phyloP scores from a whole-genome alignment of 768 basidiomycete species.

The Paxillus rubicundulus region DNA sequence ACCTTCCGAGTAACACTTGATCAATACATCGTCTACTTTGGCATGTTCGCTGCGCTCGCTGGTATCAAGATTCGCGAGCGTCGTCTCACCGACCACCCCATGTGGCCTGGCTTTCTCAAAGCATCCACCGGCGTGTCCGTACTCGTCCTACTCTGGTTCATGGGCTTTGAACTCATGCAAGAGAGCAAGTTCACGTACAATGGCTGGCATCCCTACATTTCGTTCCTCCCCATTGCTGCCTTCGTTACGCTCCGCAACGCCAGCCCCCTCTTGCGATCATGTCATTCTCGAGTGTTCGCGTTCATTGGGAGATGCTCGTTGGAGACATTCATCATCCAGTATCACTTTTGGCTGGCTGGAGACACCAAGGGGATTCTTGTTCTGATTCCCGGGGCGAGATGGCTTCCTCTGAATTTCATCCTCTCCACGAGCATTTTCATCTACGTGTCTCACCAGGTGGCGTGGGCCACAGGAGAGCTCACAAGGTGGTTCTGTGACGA shows the following conservation, averaged over 20 bases:
- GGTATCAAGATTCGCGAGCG: constrained; percentile 74
- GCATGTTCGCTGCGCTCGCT: constrained; percentile 75
- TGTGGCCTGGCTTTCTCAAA: constrained; percentile 59
- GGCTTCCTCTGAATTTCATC: constrained; percentile 76
- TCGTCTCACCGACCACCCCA: constrained; percentile 63
- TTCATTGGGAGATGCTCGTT: constrained; percentile 86
- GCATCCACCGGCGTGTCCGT: constrained; percentile 47
- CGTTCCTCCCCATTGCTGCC: constrained; percentile 74
- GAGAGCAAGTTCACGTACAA: constrained; percentile 87
- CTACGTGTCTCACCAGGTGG: constrained; percentile 74
- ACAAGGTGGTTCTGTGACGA: constrained; percentile 57
- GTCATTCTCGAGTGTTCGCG: constrained; percentile 64
- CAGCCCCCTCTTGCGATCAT: constrained; percentile 65
- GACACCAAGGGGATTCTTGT: constrained; percentile 82
- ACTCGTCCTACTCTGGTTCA: constrained; percentile 69
- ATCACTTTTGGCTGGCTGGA: constrained; percentile 81
- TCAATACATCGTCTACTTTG: constrained; percentile 84
- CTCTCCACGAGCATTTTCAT: constrained; percentile 77
- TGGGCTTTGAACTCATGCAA: constrained; percentile 74
- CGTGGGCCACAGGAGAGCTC: constrained; percentile 70
- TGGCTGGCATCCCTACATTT: constrained; percentile 77
- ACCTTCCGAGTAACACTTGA: constrained; percentile 86
- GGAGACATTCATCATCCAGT: constrained; percentile 91
- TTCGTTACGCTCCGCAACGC: constrained; percentile 79
- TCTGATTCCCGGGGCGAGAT: constrained; percentile 69